phyloP scores from a whole-genome alignment of 2,329 filamentous ascomycete species.

The Clonostachys chloroleuca region DNA sequence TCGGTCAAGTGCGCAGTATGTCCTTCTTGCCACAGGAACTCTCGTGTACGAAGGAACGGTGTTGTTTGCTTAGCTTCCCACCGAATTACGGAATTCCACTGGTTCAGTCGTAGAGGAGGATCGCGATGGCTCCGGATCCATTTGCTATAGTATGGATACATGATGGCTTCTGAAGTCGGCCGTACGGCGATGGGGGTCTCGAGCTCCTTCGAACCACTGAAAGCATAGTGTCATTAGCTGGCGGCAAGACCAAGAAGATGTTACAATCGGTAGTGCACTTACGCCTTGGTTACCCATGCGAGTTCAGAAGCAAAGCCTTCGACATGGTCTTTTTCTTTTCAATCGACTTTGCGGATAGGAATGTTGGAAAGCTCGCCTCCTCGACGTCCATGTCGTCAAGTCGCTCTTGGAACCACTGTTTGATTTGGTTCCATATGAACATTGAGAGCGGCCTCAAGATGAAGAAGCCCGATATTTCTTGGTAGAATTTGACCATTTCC shows the following conservation, averaged over 20 bases:
- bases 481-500: too few relatives aligned
- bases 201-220: constrained; percentile 83
- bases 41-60: constrained; percentile 82
- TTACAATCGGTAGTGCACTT: constrained; percentile 21
- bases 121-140: constrained; percentile 97
- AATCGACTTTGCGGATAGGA: constrained; percentile 86
- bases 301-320: constrained; percentile 97
- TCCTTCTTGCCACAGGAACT: constrained; percentile 98
- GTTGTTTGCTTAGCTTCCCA: constrained; percentile 96
- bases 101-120: constrained; percentile 88
- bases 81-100: constrained; percentile 90
- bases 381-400: constrained; percentile 92
- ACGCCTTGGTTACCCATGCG: constrained; percentile 84
- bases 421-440: constrained; percentile 63
- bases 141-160: constrained; percentile 94
- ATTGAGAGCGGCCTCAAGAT: constrained; percentile 56
- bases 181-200: constrained; percentile 72
- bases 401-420: constrained; percentile 63
- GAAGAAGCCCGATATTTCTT: too few relatives aligned
- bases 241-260: neutral
- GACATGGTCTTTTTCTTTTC: constrained; percentile 89
- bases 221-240: neutral
- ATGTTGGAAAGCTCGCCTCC: constrained; percentile 95
- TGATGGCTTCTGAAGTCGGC: constrained; percentile 71
- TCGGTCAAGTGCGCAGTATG: constrained; percentile 87